Base-by-base conservation (phyloP, 2,329 filamentous ascomycete genomes). In the Nannizziopsis barbatae region DNA sequence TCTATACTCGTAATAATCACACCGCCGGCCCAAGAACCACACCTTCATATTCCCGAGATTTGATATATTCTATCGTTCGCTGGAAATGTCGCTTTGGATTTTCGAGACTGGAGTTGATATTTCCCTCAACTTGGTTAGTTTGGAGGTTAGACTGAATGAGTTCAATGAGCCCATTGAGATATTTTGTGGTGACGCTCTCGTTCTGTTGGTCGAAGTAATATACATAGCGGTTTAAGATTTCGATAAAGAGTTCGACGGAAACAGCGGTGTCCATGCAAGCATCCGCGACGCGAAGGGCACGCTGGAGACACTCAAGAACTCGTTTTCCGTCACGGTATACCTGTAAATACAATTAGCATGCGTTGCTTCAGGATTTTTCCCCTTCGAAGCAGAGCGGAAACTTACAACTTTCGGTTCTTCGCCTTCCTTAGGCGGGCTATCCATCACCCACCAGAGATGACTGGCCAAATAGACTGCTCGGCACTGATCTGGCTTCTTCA, bases 131-230 rank as follows among this genome's bases (percentile, higher is more conserved):
- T 62, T 87, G 83, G 62, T 86, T 92, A 49, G 84, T 88, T 56
- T 83, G 83, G 30, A 98, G 75, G 63, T 98, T 98, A 17, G 88
- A 95, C 67, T 98, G 89, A 61, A 98, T 96, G 54, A 98, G 79
- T 70, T 98, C 92, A 62, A 98, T 96, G 44, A 98, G 79, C 2
- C 92, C 92, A 62, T 98, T 98, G 54, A 98, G 77, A 65, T 96
- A 98, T 69, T 96, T 96, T 2, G 84, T 95, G 4, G 92, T 98
- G 35, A 98, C 92, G 56, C 89, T 89, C 70, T 98, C 92, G 67
- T 98, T 98, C 64, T 95, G 87, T 66, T 98, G 90, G 67, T 98
- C 92, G 71, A 95, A 98, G 72, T 96, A 98, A 68, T 98, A 98
- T 46, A 96, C 89, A 64, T 98, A 98, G 66, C 92, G 81, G 66